Evolutionary conservation across 164 flowering plant genomes (phyloP).

Genomic region (Aristolochia fimbriata): DNA sequence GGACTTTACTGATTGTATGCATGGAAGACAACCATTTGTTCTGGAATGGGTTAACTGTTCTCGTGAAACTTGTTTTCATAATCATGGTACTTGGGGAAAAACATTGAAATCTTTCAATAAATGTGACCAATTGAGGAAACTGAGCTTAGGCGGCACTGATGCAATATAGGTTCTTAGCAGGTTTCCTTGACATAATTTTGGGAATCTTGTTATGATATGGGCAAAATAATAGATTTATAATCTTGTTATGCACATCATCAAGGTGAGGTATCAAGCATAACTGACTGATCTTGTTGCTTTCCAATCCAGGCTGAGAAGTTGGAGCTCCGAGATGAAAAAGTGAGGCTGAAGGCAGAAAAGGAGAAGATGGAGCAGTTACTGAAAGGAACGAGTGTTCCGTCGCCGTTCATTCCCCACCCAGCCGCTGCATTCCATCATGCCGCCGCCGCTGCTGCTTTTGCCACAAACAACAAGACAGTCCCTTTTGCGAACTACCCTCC

Average conservation of each 20-base stretch:
- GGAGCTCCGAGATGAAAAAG: constrained; percentile 22
- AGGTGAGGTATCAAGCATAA: neutral
- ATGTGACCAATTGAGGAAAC: no score
- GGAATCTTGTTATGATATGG: no score
- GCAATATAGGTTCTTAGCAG: no score
- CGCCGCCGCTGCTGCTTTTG: constrained; percentile 6
- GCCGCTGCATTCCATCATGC: constrained; percentile 8
- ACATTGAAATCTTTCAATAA: no score
- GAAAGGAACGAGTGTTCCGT: constrained; percentile 12
- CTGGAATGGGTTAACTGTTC: no score
- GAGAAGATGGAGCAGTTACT: constrained; percentile 15
- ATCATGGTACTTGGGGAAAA: no score
- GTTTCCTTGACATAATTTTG: no score
- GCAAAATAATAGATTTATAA: neutral
- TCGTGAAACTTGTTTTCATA: no score
- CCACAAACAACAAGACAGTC: constrained; percentile 8
- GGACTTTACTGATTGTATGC: no score
- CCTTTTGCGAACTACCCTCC: constrained; percentile 11
- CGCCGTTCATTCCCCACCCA: constrained; percentile 13
- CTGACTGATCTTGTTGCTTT: neutral
- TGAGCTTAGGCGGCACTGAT: no score
- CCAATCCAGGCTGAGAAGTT: constrained; percentile 14
- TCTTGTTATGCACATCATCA: neutral
- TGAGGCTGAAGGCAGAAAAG: constrained; percentile 21
- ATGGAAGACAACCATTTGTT: no score